Evolutionary conservation across 345 rosid species (phyloP).

Genomic region (Cochlearia excelsa): DNA sequence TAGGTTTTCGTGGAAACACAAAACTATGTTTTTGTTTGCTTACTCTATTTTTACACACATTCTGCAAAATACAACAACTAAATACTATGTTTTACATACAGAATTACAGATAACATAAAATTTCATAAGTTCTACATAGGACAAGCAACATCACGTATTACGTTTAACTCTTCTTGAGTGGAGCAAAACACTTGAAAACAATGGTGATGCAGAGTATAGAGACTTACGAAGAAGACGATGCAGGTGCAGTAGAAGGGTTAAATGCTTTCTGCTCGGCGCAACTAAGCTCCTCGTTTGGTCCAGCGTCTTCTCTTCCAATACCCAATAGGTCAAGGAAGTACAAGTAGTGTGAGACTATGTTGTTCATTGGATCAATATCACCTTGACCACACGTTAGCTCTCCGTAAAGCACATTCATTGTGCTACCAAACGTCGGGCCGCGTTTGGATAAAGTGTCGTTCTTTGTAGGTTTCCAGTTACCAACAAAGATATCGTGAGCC

Average conservation of each 20-base stretch:
- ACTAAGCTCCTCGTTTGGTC: slow-evolving; percentile 50
- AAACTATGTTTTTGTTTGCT: too few relatives aligned
- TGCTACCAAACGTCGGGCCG: slow-evolving; percentile 58
- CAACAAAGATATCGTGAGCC: slow-evolving; percentile 61
- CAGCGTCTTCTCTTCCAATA: slow-evolving; percentile 71
- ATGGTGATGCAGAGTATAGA: not conserved
- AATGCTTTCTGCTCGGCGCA: slow-evolving; percentile 80
- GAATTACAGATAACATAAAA: too few relatives aligned
- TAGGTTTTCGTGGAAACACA: too few relatives aligned
- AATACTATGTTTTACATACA: too few relatives aligned
- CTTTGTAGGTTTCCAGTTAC: slow-evolving; percentile 79
- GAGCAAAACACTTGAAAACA: slow-evolving; percentile 16
- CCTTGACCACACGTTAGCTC: slow-evolving; percentile 70
- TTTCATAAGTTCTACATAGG: too few relatives aligned
- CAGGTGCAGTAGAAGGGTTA: slow-evolving; percentile 49
- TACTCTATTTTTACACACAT: too few relatives aligned
- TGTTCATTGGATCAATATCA: slow-evolving; percentile 70
- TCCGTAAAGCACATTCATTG: slow-evolving; percentile 71
- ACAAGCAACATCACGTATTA: slow-evolving; percentile 28
- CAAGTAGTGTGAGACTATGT: slow-evolving; percentile 67
- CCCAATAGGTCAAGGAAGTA: slow-evolving; percentile 86
- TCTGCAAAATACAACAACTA: too few relatives aligned
- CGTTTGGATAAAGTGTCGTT: slow-evolving; percentile 71
- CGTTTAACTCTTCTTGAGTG: slow-evolving; percentile 4
- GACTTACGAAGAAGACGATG: slow-evolving; percentile 42